Conservation (phyloP, 1,139 yeast genomes). For the Scheffersomyces stambukii region DNA sequence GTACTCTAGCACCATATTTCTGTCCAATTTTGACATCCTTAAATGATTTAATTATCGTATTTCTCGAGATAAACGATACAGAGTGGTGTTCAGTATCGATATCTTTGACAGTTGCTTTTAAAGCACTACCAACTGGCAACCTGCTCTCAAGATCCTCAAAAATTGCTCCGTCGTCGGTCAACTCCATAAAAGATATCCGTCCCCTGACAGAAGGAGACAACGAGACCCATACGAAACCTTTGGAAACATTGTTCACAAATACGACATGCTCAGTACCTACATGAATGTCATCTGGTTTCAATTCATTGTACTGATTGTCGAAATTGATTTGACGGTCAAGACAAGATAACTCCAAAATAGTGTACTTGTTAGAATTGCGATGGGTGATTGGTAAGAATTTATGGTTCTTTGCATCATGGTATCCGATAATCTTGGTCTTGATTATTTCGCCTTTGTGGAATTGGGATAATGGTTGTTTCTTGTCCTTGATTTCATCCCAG, state of each 20-base stretch:
- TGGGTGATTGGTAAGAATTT: constrained; percentile 68
- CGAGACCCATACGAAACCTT: constrained; percentile 63
- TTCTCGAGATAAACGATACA: constrained; percentile 50
- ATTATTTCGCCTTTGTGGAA: constrained; percentile 59
- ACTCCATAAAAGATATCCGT: constrained; percentile 61
- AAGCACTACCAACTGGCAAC: constrained; percentile 69
- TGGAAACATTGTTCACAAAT: constrained; percentile 51
- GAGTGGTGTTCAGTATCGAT: constrained; percentile 52
- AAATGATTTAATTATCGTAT: constrained; percentile 33
- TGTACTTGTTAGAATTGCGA: constrained; percentile 47
- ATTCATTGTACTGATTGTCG: constrained; percentile 21
- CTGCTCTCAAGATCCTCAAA: constrained; percentile 50
- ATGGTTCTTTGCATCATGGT: constrained; percentile 69
- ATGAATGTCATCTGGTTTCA: constrained; percentile 35
- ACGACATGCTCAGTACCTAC: constrained; percentile 44
- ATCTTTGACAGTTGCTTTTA: constrained; percentile 54
- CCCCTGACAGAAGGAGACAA: constrained; percentile 69
- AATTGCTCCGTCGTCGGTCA: constrained; percentile 51
- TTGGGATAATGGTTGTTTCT: constrained; percentile 53
- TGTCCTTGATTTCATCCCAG: constrained; percentile 53
- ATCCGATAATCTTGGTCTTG: constrained; percentile 70
- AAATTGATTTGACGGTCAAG: no score
- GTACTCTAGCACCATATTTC: constrained; percentile 60
- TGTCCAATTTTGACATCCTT: constrained; percentile 57
- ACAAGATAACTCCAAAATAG: constrained; percentile 66